Percentiles rank a stretch among this genome's conserved stretches.
These are phyloP conservation scores for Debaryomyces fabryi DNA, from an alignment of 1,139 yeast genomes.

Conservation along the genomic window DNA sequence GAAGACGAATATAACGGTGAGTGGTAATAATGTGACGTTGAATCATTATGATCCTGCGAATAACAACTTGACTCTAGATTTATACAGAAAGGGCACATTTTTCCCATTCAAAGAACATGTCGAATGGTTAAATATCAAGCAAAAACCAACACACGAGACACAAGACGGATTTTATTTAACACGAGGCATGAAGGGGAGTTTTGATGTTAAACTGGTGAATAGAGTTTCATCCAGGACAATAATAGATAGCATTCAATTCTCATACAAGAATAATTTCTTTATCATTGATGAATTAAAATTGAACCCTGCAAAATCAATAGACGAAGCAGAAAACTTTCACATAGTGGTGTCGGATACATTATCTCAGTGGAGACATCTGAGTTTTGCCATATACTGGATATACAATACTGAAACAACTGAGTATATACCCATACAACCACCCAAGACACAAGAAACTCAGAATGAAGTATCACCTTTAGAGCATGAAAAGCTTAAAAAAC, in stretches of 20 bases:
- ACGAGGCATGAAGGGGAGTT: slow-evolving; percentile 17
- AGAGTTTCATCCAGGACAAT: slow-evolving; percentile 21
- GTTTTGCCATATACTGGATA: slow-evolving; percentile 45
- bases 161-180: slow-evolving; percentile 38
- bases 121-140: slow-evolving; percentile 34
- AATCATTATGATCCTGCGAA: slow-evolving; percentile 30
- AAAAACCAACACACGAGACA: slow-evolving; percentile 29
- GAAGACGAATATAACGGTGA: slow-evolving; percentile 31
- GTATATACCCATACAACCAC: slow-evolving; percentile 31
- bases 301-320: slow-evolving; percentile 38
- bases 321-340: slow-evolving; percentile 30
- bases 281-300: slow-evolving; percentile 27
- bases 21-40: slow-evolving; percentile 36
- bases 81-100: slow-evolving; percentile 28
- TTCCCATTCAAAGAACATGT: slow-evolving; percentile 22
- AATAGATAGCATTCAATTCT: slow-evolving; percentile 30
- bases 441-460: slow-evolving; percentile 9
- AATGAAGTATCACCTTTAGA: slow-evolving; percentile 3
- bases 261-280: slow-evolving; percentile 33
- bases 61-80: slow-evolving; percentile 34
- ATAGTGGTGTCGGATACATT: slow-evolving; percentile 37
- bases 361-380: slow-evolving; percentile 46
- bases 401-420: slow-evolving; percentile 24
- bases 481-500: slow-evolving; percentile 23
- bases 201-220: slow-evolving; percentile 26